Conservation (phyloP, 2,329 filamentous ascomycete species). For the Blumeria hordei region DNA sequence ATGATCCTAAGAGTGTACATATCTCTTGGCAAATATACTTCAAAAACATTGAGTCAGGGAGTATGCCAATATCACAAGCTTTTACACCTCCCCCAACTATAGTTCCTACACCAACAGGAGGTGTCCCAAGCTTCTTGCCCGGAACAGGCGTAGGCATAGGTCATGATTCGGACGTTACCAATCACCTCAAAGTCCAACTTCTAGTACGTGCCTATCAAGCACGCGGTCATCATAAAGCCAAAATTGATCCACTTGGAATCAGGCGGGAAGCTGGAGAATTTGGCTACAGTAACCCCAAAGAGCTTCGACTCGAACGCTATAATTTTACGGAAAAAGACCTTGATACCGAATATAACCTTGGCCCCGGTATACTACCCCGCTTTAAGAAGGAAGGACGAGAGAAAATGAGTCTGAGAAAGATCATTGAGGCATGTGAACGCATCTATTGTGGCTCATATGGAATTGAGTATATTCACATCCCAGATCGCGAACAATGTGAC, state of each 20-base stretch:
- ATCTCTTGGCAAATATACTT: slow-evolving; percentile 99
- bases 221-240: slow-evolving; percentile 92
- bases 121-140: slow-evolving; percentile 48
- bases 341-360: slow-evolving; percentile 73
- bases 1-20: slow-evolving; percentile 80
- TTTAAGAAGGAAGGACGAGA: slow-evolving; percentile 74
- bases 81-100: slow-evolving; percentile 91
- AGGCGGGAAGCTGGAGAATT: slow-evolving; percentile 65
- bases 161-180: slow-evolving; percentile 62
- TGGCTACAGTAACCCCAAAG: slow-evolving; percentile 70
- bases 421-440: slow-evolving; percentile 75
- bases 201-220: slow-evolving; percentile 95
- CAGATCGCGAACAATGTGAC: slow-evolving; percentile 90
- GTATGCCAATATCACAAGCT: slow-evolving; percentile 92
- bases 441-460: slow-evolving; percentile 97
- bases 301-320: slow-evolving; percentile 83
- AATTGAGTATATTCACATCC: slow-evolving; percentile 97
- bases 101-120: slow-evolving; percentile 57
- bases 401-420: slow-evolving; percentile 93
- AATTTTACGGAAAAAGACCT: slow-evolving; percentile 87
- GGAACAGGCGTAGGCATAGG: slow-evolving; percentile 39
- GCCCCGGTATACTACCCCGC: slow-evolving; percentile 80
- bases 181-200: slow-evolving; percentile 94
- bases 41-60: slow-evolving; percentile 94
- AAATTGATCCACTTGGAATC: slow-evolving; percentile 89